Percentiles rank a stretch among this genome's conserved stretches.
phyloP scores from a whole-genome alignment of 1,284 basidiomycete genomes.

The Ustilago shanxiensis region DNA sequence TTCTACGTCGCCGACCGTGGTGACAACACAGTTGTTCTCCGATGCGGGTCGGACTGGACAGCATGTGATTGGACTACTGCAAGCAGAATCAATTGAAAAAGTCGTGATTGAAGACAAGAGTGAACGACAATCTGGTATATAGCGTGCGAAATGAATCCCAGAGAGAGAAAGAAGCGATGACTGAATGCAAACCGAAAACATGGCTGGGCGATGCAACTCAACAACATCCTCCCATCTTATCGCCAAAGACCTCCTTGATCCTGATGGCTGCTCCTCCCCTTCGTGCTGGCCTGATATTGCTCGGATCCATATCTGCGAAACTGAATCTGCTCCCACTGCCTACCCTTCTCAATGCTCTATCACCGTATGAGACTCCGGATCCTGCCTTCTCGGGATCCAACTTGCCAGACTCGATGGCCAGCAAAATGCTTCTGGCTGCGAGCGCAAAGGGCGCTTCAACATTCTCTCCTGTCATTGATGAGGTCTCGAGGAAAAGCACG shows the following conservation, averaged over 20 bases:
- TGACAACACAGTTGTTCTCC: too few species aligned
- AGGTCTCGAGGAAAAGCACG: constrained; percentile 84
- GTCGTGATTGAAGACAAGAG: constrained; percentile 23
- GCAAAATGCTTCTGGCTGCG: constrained; percentile 87
- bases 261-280: constrained; percentile 24
- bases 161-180: neutral
- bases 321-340: constrained; percentile 54
- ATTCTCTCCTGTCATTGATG: constrained; percentile 91
- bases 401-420: constrained; percentile 90
- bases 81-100: too few species aligned
- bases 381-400: constrained; percentile 93
- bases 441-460: constrained; percentile 93
- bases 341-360: constrained; percentile 77
- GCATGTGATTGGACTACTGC: too few species aligned
- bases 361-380: constrained; percentile 95
- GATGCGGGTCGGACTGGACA: too few species aligned
- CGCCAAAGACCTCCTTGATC: constrained; percentile 49
- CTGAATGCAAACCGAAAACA: neutral
- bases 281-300: constrained; percentile 22
- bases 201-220: constrained; percentile 5
- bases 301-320: constrained; percentile 55
- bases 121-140: constrained; percentile 32
- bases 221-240: constrained; percentile 51
- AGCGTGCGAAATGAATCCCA: neutral
- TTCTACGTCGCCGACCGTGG: too few species aligned